Conservation (phyloP, 2,329 filamentous ascomycete genomes). For the Rutstroemia sp. region DNA sequence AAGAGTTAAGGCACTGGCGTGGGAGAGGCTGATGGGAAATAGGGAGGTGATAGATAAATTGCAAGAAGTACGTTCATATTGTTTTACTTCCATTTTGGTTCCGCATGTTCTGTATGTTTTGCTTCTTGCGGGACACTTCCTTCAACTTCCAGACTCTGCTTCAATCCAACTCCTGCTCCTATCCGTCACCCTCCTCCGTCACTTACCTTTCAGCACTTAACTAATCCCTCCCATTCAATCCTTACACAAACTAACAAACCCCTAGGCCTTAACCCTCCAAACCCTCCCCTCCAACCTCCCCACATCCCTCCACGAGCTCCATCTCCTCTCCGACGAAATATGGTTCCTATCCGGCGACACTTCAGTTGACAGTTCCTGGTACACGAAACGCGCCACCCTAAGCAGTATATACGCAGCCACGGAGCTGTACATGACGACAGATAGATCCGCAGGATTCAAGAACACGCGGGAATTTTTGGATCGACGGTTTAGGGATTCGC, state of each 20-base stretch:
- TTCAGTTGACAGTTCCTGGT: constrained; percentile 82
- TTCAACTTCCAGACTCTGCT: neutral
- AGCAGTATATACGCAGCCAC: constrained; percentile 65
- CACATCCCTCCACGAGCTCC: constrained; percentile 69
- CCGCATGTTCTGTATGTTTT: neutral
- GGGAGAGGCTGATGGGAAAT: constrained; percentile 74
- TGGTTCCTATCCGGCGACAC: constrained; percentile 78
- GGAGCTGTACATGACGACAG: constrained; percentile 93
- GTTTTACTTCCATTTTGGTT: too few species aligned
- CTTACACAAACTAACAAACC: neutral
- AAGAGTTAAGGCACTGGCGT: constrained; percentile 64
- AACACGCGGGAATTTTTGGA: constrained; percentile 78
- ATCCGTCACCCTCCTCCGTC: neutral
- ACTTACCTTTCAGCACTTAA: neutral
- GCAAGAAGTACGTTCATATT: constrained; percentile 63
- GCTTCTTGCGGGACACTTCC: neutral
- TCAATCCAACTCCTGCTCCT: neutral
- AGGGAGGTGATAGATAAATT: constrained; percentile 63
- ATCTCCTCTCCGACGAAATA: constrained; percentile 82
- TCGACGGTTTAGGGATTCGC: constrained; percentile 59
- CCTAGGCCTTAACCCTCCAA: constrained; percentile 73
- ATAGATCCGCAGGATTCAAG: constrained; percentile 61
- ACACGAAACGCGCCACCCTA: constrained; percentile 60
- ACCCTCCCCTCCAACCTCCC: constrained; percentile 74
- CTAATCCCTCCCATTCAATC: neutral